These are phyloP conservation scores for Candida boleticola DNA, from an alignment of 805 yeast genomes.

Conservation along the genomic window DNA sequence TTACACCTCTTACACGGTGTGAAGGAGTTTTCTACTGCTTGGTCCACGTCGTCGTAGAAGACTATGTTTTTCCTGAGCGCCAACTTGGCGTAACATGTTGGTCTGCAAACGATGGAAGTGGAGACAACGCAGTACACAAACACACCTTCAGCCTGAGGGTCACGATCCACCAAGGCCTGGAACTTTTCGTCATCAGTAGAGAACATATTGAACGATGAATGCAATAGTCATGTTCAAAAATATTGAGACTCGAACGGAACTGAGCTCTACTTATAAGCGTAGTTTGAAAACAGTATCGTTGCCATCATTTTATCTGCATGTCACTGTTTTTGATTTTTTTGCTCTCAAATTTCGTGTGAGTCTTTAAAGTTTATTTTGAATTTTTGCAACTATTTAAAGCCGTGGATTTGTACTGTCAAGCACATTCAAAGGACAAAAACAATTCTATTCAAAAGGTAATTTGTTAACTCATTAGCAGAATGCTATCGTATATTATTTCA, in stretches of 20 bases:
- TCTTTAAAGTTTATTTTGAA: background rate
- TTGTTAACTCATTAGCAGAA: too few species aligned
- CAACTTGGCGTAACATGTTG: constrained; percentile 3
- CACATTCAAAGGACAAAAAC: too few species aligned
- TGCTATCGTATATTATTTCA: constrained; percentile 13
- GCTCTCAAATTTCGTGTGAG: background rate
- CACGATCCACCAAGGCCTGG: constrained; percentile 2
- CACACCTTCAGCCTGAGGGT: constrained; percentile 3
- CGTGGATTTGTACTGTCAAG: too few species aligned
- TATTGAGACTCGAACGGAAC: background rate
- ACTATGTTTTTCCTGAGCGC: background rate
- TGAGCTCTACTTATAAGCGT: background rate
- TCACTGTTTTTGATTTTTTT: background rate
- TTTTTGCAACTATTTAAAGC: too few species aligned
- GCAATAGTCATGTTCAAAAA: background rate
- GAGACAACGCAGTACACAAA: constrained; percentile 2
- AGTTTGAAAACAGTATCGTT: background rate
- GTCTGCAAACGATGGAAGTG: constrained; percentile 4
- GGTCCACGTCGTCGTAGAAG: background rate
- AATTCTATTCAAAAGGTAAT: too few species aligned
- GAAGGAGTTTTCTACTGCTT: background rate
- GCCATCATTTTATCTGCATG: too few species aligned
- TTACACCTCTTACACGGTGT: constrained; percentile 6
- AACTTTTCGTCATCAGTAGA: constrained; percentile 6
- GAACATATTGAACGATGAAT: background rate